A percentile compares a stretch with the other conserved stretches of the same genome.
phyloP scores from a whole-genome alignment of 2,329 filamentous ascomycete species.

The Sporothrix schenckii region DNA sequence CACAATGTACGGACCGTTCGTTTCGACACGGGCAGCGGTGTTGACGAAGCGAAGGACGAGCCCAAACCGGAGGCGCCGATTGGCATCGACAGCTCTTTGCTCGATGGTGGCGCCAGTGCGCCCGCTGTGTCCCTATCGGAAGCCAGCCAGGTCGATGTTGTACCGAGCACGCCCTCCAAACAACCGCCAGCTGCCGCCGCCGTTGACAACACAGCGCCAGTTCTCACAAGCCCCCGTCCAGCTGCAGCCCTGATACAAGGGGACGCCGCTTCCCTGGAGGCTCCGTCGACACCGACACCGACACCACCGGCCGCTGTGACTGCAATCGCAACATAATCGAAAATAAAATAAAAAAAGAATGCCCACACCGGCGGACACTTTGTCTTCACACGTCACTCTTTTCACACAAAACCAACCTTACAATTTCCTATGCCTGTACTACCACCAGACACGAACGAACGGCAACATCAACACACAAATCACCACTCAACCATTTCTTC shows the following conservation, averaged over 20 bases:
- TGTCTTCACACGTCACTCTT: background rate
- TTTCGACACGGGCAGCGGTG: slow-evolving; percentile 21
- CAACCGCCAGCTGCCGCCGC: background rate
- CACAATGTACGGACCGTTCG: slow-evolving; percentile 24
- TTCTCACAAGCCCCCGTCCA: too few relatives aligned
- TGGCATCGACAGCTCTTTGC: background rate
- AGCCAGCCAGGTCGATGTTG: background rate
- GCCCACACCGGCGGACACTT: background rate
- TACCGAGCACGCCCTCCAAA: background rate
- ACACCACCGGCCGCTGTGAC: background rate
- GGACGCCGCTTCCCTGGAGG: background rate
- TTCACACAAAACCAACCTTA: background rate
- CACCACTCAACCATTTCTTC: slow-evolving; percentile 8
- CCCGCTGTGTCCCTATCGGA: background rate
- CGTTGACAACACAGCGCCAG: background rate
- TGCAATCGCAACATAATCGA: background rate
- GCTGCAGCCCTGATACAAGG: background rate
- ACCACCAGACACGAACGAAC: background rate
- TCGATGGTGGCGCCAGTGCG: background rate
- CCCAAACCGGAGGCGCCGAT: too few relatives aligned
- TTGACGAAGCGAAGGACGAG: background rate
- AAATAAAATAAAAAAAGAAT: too few relatives aligned
- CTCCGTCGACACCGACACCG: background rate
- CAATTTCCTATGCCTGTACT: slow-evolving; percentile 24
- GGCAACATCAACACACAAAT: slow-evolving; percentile 16